Evolutionary conservation across 2,329 filamentous ascomycete genomes (phyloP).

Genomic region (Leptographium radiaticola): DNA sequence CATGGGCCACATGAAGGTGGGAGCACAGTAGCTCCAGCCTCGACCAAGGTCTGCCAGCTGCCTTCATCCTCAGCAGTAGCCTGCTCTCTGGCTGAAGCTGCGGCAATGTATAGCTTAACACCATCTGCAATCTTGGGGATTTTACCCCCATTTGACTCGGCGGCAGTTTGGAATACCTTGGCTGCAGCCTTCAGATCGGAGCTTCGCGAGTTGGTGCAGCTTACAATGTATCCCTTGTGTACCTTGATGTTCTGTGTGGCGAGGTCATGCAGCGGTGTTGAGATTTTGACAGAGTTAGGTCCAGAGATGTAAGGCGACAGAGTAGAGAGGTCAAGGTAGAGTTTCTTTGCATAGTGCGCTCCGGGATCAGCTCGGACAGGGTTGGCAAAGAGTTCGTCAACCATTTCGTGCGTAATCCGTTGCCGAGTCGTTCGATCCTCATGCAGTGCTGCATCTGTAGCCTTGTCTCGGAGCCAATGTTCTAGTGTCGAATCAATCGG

Average conservation of each 20-base stretch:
- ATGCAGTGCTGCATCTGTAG: slow-evolving; percentile 55
- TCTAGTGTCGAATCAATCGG: slow-evolving; percentile 64
- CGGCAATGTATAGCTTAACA: slow-evolving; percentile 81
- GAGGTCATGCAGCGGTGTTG: slow-evolving; percentile 63
- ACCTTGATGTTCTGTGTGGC: slow-evolving; percentile 62
- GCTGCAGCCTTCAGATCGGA: slow-evolving; percentile 76
- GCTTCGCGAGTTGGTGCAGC: slow-evolving; percentile 75
- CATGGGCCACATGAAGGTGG: slow-evolving; percentile 71
- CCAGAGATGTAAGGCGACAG: slow-evolving; percentile 76
- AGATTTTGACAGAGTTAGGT: slow-evolving; percentile 82
- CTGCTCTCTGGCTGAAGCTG: slow-evolving; percentile 71
- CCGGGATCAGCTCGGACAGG: slow-evolving; percentile 63
- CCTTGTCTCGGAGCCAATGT: slow-evolving; percentile 64
- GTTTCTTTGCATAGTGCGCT: slow-evolving; percentile 69
- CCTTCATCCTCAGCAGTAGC: slow-evolving; percentile 62
- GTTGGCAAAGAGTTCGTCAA: slow-evolving; percentile 62
- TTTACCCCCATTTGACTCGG: slow-evolving; percentile 55
- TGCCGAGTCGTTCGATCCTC: slow-evolving; percentile 28
- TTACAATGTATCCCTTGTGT: slow-evolving; percentile 76
- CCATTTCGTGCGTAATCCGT: slow-evolving; percentile 57
- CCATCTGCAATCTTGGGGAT: slow-evolving; percentile 58
- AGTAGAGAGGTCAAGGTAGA: slow-evolving; percentile 72
- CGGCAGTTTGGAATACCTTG: slow-evolving; percentile 74
- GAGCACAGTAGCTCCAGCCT: slow-evolving; percentile 62
- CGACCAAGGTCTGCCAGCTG: slow-evolving; percentile 72